Evolutionary conservation across 345 rosid genomes (phyloP).

Genomic region (Euphorbia pulcherrima): DNA sequence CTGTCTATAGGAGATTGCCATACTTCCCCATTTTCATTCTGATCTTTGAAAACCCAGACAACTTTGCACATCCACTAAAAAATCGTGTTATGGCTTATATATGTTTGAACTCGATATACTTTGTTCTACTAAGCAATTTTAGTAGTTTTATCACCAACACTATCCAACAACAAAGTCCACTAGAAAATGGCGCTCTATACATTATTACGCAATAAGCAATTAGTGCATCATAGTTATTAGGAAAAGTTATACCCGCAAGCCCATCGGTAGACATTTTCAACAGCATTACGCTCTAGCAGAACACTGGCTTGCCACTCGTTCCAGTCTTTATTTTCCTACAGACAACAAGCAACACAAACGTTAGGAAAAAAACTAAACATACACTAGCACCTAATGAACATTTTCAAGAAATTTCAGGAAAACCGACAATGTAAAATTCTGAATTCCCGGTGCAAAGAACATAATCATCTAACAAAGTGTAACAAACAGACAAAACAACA

Average conservation of each 20-base stretch:
- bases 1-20: no score
- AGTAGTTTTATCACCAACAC: no score
- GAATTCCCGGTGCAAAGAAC: not conserved
- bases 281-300: conserved; percentile 74
- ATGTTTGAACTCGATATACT: no score
- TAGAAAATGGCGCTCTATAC: not conserved
- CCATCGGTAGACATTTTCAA: conserved; percentile 94
- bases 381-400: not conserved
- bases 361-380: conserved; percentile 9
- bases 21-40: no score
- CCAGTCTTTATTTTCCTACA: conserved; percentile 80
- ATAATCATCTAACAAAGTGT: not conserved
- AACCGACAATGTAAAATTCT: not conserved
- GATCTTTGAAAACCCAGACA: no score
- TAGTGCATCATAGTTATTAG: conserved; percentile 15
- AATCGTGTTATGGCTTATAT: no score
- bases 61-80: no score
- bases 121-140: no score
- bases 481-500: not conserved
- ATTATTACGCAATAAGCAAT: not conserved
- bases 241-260: conserved; percentile 72
- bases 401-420: not conserved
- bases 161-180: not conserved
- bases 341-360: conserved; percentile 20
- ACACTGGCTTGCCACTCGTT: conserved; percentile 69